These are phyloP conservation scores for Sugiyamaella chiloensis DNA, from an alignment of 805 yeast species.

Conservation along the genomic window DNA sequence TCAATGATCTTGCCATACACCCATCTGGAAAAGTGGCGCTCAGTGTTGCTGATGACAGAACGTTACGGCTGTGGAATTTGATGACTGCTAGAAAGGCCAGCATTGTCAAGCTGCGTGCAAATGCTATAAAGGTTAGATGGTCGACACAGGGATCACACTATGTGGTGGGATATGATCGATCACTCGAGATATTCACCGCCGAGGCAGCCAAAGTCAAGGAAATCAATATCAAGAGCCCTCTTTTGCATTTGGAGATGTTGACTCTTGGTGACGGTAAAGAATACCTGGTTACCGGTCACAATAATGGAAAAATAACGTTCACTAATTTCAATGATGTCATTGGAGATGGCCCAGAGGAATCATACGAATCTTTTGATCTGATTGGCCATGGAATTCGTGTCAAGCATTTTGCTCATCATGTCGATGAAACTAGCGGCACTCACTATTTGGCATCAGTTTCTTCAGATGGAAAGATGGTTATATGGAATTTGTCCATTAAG, in stretches of 20 bases:
- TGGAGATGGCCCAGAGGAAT: constrained; percentile 22
- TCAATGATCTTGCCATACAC: constrained; percentile 84
- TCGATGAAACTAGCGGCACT: constrained; percentile 35
- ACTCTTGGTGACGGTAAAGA: constrained; percentile 43
- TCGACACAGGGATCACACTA: constrained; percentile 63
- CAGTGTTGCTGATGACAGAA: constrained; percentile 80
- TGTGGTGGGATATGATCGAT: constrained; percentile 68
- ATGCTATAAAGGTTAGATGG: constrained; percentile 47
- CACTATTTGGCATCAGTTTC: constrained; percentile 70
- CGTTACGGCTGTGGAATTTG: constrained; percentile 87
- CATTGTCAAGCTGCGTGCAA: constrained; percentile 48
- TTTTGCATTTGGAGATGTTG: constrained; percentile 65
- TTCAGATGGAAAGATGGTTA: constrained; percentile 89
- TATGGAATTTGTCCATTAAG: constrained; percentile 69
- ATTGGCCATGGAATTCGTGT: constrained; percentile 84
- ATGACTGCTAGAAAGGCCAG: constrained; percentile 97
- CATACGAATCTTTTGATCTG: constrained; percentile 44
- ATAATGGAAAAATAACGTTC: constrained; percentile 68
- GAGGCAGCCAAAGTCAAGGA: constrained; percentile 53
- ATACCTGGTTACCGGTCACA: constrained; percentile 63
- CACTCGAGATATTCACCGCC: constrained; percentile 63
- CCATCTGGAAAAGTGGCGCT: constrained; percentile 88
- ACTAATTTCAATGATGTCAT: constrained; percentile 40
- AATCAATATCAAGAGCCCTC: constrained; percentile 45
- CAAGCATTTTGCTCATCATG: constrained; percentile 61